Evolutionary conservation across 345 rosid species (phyloP).

Genomic region (Psidium friedrichsthalianum): DNA sequence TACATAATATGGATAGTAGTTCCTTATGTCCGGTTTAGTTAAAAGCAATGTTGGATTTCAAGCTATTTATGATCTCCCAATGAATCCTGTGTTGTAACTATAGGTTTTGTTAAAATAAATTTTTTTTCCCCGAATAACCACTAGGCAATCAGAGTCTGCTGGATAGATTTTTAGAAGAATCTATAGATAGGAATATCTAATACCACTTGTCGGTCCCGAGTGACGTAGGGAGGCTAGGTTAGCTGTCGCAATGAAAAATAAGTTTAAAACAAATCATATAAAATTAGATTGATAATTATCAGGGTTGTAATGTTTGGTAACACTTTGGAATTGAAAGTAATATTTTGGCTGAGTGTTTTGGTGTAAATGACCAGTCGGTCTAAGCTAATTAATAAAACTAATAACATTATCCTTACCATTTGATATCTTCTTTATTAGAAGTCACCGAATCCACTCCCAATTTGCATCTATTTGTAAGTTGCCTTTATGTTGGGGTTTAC

Average conservation of each 20-base stretch:
- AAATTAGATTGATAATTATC: neutral
- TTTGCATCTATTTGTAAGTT: neutral
- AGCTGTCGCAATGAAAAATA: neutral
- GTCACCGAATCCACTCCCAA: neutral
- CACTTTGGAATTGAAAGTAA: neutral
- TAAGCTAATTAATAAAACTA: neutral
- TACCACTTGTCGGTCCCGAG: neutral
- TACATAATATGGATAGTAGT: neutral
- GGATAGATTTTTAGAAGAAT: neutral
- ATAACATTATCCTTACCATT: neutral
- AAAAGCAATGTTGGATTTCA: neutral
- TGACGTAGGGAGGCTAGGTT: neutral
- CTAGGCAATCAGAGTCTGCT: neutral
- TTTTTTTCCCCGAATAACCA: neutral
- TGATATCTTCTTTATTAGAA: neutral
- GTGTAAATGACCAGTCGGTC: neutral
- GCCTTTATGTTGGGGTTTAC: neutral
- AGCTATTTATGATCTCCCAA: neutral
- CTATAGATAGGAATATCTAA: neutral
- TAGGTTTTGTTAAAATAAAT: neutral
- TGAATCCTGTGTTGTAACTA: neutral
- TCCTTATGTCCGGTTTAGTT: neutral
- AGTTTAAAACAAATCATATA: neutral
- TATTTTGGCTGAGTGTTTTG: neutral
- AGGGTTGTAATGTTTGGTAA: neutral